These are phyloP conservation scores for Pseudogymnoascus sp. DNA, from an alignment of 2,329 filamentous ascomycete species.

Conservation along the genomic window DNA sequence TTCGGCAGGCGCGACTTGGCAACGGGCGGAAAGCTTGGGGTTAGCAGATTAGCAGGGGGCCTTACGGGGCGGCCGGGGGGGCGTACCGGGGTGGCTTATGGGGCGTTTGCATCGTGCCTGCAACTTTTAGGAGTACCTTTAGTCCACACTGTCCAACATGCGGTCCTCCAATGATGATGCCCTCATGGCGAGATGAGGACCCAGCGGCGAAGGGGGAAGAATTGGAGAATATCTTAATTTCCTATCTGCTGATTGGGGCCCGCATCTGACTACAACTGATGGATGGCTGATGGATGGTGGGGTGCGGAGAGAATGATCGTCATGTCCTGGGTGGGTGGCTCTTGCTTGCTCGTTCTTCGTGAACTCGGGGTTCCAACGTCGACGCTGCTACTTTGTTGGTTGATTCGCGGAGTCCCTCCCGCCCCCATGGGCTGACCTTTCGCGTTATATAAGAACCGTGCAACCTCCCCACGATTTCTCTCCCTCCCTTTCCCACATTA, in stretches of 20 bases:
- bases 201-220: slow-evolving; percentile 1
- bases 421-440: background rate
- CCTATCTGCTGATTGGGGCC: background rate
- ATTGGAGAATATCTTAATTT: slow-evolving; percentile 6
- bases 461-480: background rate
- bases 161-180: background rate
- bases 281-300: slow-evolving; percentile 3
- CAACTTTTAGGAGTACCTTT: background rate
- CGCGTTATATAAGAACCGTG: background rate
- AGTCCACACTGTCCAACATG: slow-evolving; percentile 2
- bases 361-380: background rate
- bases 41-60: background rate
- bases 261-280: background rate
- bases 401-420: background rate
- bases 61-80: background rate
- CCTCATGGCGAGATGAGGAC: slow-evolving; percentile 6
- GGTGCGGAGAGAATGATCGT: slow-evolving; percentile 2
- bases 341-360: background rate
- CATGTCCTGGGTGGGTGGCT: background rate
- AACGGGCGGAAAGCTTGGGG: slow-evolving; percentile 2
- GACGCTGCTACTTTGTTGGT: background rate
- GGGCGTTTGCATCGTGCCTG: slow-evolving; percentile 4
- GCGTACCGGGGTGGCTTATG: background rate
- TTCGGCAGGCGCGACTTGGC: background rate
- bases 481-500: background rate